Base-by-base conservation (phyloP, 2,329 filamentous ascomycete genomes). In the Beauveria varroae region DNA sequence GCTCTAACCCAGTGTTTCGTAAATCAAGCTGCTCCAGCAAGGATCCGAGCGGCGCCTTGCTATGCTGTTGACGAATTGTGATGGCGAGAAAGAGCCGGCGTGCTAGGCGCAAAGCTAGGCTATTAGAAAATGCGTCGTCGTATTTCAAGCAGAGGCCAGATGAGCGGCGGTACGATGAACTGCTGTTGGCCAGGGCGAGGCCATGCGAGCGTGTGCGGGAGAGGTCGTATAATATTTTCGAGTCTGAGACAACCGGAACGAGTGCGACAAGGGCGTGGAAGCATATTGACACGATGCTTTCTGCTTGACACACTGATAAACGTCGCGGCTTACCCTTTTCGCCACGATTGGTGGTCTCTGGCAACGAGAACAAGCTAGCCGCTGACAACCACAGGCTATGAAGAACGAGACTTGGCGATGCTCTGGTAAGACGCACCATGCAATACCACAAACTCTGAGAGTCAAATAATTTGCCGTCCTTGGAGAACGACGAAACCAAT, bases 331-430 rank as follows among this genome's bases (percentile, higher is more conserved):
- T 61, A 24, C 22, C 9, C 6, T 16, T 26, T 5, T 40, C 20
- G 1, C 26, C 26, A 10, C 28, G 28, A 20, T 24, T n/a, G 4
- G 4, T 24, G 6, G 74, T 65, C 60, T 75, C 74, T 1, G 84
- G 82, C 1, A 82, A 79, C n/a, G 77, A 73, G 65, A 87, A 88
- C 5, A 88, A 73, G 52, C 78, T 78, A 8, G 78, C 80, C 1
- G 85, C 77, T 6, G 83, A 83, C 64, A 83, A 76, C 86, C 86
- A 89, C 5, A 89, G 75, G 66, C 83, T 86, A 67, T 87, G 82
- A 57, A 87, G 81, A 2, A 88, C 83, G 22, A 87, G 69, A 52
- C 75, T 82, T 5, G 84, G 82, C 18, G 80, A 78, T 47, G 80
- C 78, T 54, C 83, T 77, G 5, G 81, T 85, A 70, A 88, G 73